Conservation (phyloP, 176 grass and related monocot genomes). For the Lolium multiflorum region DNA sequence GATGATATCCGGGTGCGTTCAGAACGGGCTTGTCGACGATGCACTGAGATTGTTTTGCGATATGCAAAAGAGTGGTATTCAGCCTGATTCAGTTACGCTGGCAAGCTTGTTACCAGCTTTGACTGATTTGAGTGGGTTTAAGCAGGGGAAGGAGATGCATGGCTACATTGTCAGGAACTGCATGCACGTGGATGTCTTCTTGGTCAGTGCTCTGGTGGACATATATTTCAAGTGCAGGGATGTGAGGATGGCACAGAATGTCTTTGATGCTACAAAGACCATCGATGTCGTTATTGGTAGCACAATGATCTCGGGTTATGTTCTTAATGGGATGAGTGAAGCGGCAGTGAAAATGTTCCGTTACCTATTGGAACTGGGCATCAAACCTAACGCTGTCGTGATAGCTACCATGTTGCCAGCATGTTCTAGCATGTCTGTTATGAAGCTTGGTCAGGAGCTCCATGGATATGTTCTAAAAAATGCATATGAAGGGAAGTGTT, state of each 20-base stretch:
- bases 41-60: slow-evolving; percentile 64
- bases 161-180: slow-evolving; percentile 71
- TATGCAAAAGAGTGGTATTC: slow-evolving; percentile 61
- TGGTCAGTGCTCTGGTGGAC: slow-evolving; percentile 86
- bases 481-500: slow-evolving; percentile 69
- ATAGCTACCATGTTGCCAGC: slow-evolving; percentile 70
- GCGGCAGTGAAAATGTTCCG: slow-evolving; percentile 68
- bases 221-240: slow-evolving; percentile 85
- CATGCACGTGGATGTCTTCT: slow-evolving; percentile 71
- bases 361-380: slow-evolving; percentile 47
- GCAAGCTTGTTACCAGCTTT: slow-evolving; percentile 81
- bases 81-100: slow-evolving; percentile 71
- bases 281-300: slow-evolving; percentile 81
- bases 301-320: slow-evolving; percentile 86
- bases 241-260: slow-evolving; percentile 69
- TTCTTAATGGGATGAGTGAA: slow-evolving; percentile 72
- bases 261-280: slow-evolving; percentile 60
- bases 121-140: slow-evolving; percentile 60
- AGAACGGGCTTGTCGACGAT: slow-evolving; percentile 67
- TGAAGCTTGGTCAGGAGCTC: slow-evolving; percentile 74
- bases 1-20: slow-evolving; percentile 85
- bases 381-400: slow-evolving; percentile 80
- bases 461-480: slow-evolving; percentile 79
- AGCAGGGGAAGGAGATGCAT: slow-evolving; percentile 73
- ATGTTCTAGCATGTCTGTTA: slow-evolving; percentile 61